phyloP scores from a whole-genome alignment of 2,329 filamentous ascomycete genomes.

The Colletotrichum truncatum region DNA sequence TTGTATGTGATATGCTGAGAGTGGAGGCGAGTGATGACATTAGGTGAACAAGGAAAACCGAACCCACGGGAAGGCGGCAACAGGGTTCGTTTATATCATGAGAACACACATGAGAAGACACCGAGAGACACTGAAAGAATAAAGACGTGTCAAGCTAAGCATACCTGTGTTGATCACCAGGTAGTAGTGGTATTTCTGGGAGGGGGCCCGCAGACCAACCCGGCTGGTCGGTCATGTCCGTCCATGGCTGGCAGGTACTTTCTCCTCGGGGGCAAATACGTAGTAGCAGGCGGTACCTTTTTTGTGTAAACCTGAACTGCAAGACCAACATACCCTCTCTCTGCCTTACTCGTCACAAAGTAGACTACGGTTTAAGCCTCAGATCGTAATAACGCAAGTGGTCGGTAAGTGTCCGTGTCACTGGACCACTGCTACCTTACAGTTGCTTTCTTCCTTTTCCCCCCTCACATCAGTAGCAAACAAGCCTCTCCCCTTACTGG shows the following conservation, averaged over 20 bases:
- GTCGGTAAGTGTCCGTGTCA: conserved; percentile 8
- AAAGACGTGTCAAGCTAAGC: neutral
- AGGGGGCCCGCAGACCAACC: conserved; percentile 19
- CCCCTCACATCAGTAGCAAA: neutral
- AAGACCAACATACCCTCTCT: neutral
- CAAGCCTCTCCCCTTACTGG: neutral
- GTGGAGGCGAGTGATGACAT: conserved; percentile 18
- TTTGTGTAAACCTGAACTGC: neutral
- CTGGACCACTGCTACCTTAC: too few species aligned
- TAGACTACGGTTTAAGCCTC: neutral
- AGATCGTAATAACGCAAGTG: conserved; percentile 16
- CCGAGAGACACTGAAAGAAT: neutral
- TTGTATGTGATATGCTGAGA: conserved; percentile 9
- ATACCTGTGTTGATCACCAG: conserved; percentile 13
- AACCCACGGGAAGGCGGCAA: conserved; percentile 1
- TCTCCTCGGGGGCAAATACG: neutral
- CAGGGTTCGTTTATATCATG: conserved; percentile 25
- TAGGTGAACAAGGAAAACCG: neutral
- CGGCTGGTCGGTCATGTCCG: conserved; percentile 20
- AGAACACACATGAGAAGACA: neutral
- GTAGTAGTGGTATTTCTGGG: neutral
- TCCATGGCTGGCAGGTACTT: neutral
- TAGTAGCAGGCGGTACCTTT: neutral
- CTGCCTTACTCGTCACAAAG: neutral
- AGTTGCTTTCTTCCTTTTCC: neutral